Conservation (phyloP, 257 asterid genomes). For the Forsythia suspensa region DNA sequence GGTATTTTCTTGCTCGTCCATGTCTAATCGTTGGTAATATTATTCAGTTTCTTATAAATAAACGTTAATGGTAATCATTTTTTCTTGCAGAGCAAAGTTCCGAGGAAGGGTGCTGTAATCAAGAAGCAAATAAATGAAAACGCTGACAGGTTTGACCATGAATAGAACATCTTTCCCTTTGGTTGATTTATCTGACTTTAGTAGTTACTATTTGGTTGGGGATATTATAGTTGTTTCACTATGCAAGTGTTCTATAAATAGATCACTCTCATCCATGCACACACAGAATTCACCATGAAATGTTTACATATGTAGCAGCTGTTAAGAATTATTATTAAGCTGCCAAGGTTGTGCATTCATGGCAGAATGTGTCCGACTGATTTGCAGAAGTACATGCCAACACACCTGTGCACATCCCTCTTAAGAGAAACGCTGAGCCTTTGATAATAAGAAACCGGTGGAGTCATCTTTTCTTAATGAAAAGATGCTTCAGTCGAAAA, state of each 20-base stretch:
- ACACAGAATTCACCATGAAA: not conserved
- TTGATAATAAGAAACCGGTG: not conserved
- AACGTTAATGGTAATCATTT: conserved; percentile 10
- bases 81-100: conserved; percentile 63
- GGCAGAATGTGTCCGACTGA: not conserved
- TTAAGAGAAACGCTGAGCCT: not conserved
- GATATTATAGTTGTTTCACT: not conserved
- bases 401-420: not conserved
- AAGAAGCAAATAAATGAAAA: conserved; percentile 74
- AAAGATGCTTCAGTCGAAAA: conserved; percentile 1
- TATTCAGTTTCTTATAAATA: not conserved
- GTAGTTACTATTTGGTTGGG: conserved; percentile 2
- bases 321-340: not conserved
- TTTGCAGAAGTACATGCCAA: not conserved
- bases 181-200: conserved; percentile 2
- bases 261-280: not conserved
- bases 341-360: not conserved
- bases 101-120: conserved; percentile 87
- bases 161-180: conserved; percentile 4
- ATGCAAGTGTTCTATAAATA: not conserved
- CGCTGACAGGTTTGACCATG: conserved; percentile 58
- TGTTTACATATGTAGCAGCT: conserved; percentile 1
- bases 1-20: conserved; percentile 31
- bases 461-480: not conserved
- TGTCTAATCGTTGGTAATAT: not conserved